Base-by-base conservation (phyloP, 129 eudicot species). In the Lonicera japonica region DNA sequence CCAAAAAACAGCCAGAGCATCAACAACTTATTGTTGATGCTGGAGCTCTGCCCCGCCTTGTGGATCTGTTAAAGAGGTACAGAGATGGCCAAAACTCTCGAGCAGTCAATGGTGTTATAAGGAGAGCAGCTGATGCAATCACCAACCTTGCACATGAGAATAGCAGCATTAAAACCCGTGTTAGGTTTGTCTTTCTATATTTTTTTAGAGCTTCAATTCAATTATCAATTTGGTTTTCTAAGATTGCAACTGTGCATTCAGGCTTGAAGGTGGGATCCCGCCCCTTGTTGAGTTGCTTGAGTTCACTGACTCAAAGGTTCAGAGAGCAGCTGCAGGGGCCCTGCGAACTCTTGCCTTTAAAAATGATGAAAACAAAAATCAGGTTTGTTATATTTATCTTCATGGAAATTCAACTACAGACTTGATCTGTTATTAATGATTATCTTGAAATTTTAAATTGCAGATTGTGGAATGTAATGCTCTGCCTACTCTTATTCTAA, bases 141-240 rank as follows among this genome's bases (percentile, higher is more conserved):
- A 92, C 96, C 21, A 92, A 92, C 63, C 98, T 92, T 73, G 96
- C 96, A 69, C 98, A 87, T 72, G 96, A 92, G 73, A 92, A 92
- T 72, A 66, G 95, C 69, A 74, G 58, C 77, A 85, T 92, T 39
- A 92, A 92, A 75, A 73, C 85, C 65, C 78, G 67, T 72, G 92
- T 85, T 66, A 88, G 99, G 99, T 94, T 53, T 25, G 83, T 73
- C 59, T 24, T 1, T 16, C 21, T 60, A 0, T n/a, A 23, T 21
- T 9, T 11, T n/a, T 60, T 52, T 46, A 15, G 55, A 51, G 38
- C 25, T 64, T 34, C 64, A 16, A 25, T 25, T 40, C 21, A 48
- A 36, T 29, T 60, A 40, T 25, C 12, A 46, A 23, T 21, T 61
- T 11, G 56, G 14, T 62, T 45, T 19, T 68, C 6, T 25, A 11